Evolutionary conservation across 2,329 filamentous ascomycete genomes (phyloP).

Genomic region (Aaosphaeria arxii): DNA sequence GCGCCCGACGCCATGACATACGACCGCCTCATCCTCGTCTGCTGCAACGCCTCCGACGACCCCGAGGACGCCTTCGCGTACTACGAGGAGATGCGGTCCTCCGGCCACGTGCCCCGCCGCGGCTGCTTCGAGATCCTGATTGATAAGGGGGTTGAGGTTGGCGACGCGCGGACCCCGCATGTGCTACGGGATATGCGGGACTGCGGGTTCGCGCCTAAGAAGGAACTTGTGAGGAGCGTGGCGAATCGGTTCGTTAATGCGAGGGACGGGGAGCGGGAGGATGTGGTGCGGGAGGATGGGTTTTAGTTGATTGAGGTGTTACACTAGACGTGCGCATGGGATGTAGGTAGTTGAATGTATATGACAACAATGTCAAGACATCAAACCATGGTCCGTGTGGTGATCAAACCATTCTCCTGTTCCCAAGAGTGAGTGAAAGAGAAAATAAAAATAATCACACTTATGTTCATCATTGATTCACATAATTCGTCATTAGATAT

Average conservation of each 20-base stretch:
- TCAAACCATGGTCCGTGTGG: too few relatives aligned
- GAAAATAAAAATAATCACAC: too few relatives aligned
- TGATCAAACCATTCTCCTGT: too few relatives aligned
- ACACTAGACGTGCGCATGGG: too few relatives aligned
- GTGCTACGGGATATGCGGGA: conserved; percentile 27
- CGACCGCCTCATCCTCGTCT: conserved; percentile 59
- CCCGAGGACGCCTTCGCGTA: conserved; percentile 49
- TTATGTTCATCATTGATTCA: too few relatives aligned
- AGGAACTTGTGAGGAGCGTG: conserved; percentile 1
- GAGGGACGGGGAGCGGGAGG: neutral
- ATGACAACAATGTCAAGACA: too few relatives aligned
- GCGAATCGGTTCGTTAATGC: neutral
- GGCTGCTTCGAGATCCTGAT: conserved; percentile 36
- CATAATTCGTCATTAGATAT: too few relatives aligned
- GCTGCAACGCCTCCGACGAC: conserved; percentile 36
- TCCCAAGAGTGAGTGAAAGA: too few relatives aligned
- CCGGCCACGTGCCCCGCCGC: conserved; percentile 18
- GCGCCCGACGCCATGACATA: conserved; percentile 59
- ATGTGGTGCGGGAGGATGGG: neutral
- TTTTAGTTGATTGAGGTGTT: too few relatives aligned
- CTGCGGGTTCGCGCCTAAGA: conserved; percentile 7
- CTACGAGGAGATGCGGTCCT: conserved; percentile 48
- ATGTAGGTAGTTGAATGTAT: too few relatives aligned
- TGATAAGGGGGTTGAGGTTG: conserved; percentile 14
- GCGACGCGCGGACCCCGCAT: conserved; percentile 29